Evolutionary conservation across 2,329 filamentous ascomycete genomes (phyloP).

Genomic region (Pseudogymnoascus sp.): DNA sequence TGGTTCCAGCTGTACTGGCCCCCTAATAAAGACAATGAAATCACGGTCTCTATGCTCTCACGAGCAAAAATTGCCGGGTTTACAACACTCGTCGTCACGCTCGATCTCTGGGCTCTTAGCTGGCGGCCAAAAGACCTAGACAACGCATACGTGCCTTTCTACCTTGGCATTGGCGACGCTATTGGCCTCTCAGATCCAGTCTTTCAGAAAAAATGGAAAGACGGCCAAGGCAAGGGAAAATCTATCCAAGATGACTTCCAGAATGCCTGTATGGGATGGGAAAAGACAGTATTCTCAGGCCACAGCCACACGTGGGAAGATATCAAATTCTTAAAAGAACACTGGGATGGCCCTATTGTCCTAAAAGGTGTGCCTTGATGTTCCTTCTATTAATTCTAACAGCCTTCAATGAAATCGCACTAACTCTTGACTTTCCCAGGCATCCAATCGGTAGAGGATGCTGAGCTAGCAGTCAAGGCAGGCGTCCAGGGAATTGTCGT

Average conservation of each 20-base stretch:
- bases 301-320: constrained; percentile 57
- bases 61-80: constrained; percentile 49
- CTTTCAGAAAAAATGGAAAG: constrained; percentile 46
- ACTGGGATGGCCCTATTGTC: constrained; percentile 51
- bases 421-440: constrained; percentile 50
- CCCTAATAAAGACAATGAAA: constrained; percentile 46
- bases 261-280: constrained; percentile 55
- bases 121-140: constrained; percentile 54
- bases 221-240: constrained; percentile 36
- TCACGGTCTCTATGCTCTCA: constrained; percentile 49
- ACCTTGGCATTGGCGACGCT: constrained; percentile 52
- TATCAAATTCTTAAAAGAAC: constrained; percentile 51
- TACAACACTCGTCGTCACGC: constrained; percentile 51
- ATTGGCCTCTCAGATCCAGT: constrained; percentile 53
- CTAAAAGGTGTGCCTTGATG: constrained; percentile 31
- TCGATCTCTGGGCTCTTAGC: constrained; percentile 57
- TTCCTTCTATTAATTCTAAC: not conserved
- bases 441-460: constrained; percentile 52
- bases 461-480: constrained; percentile 49
- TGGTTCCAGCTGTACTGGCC: constrained; percentile 61
- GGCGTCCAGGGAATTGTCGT: constrained; percentile 56
- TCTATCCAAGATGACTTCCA: constrained; percentile 43
- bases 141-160: constrained; percentile 55
- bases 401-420: constrained; percentile 46
- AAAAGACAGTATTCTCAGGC: constrained; percentile 58